Evolutionary conservation across 1,284 basidiomycete genomes (phyloP).

Genomic region (Ceratobasidium sp.): DNA sequence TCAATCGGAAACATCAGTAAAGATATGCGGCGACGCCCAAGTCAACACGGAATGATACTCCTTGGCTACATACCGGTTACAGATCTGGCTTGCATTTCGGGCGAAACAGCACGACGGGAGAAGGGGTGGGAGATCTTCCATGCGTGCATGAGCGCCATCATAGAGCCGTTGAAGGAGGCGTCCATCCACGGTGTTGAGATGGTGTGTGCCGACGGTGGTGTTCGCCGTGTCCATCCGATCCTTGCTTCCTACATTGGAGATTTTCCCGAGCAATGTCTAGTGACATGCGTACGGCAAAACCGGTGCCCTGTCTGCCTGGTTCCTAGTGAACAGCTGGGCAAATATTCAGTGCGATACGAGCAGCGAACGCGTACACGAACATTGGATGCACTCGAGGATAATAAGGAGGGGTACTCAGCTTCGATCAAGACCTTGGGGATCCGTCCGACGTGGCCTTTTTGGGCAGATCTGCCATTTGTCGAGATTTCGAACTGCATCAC

Average conservation of each 20-base stretch:
- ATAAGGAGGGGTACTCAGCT: constrained; percentile 1
- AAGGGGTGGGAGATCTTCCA: constrained; percentile 45
- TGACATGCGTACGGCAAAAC: constrained; percentile 35
- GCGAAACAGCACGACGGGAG: background rate
- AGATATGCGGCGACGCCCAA: background rate
- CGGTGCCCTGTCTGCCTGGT: constrained; percentile 26
- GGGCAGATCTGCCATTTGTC: constrained; percentile 44
- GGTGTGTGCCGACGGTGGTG: constrained; percentile 43
- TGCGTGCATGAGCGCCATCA: constrained; percentile 42
- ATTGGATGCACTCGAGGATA: background rate
- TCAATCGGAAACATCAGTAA: background rate
- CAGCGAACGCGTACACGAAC: background rate
- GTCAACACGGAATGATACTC: background rate
- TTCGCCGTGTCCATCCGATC: constrained; percentile 43
- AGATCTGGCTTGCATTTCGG: background rate
- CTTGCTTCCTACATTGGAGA: constrained; percentile 48
- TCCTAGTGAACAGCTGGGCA: too few species aligned
- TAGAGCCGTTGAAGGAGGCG: constrained; percentile 43
- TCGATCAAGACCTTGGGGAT: background rate
- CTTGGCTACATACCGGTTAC: constrained; percentile 40
- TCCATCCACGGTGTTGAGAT: constrained; percentile 38
- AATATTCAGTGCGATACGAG: background rate
- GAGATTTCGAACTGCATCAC: constrained; percentile 46
- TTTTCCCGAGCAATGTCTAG: constrained; percentile 47
- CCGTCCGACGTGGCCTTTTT: constrained; percentile 48